Percentiles rank a stretch among this genome's conserved stretches.
phyloP scores from a whole-genome alignment of 345 rosid genomes.

The Syzygium grande region DNA sequence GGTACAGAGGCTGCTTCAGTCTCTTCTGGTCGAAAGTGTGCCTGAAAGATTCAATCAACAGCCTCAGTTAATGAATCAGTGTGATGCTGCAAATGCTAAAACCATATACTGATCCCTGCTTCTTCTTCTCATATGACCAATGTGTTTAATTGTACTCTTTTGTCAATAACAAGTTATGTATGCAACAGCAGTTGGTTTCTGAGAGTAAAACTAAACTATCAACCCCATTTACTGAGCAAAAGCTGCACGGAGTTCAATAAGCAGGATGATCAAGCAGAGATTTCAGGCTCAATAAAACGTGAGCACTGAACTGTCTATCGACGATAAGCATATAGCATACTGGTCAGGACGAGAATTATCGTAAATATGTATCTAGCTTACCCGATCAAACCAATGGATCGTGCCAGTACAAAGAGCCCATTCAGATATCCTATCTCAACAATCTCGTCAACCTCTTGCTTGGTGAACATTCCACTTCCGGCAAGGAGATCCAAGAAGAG shows the following conservation, averaged over 20 bases:
- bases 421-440: conserved; percentile 82
- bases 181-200: not conserved
- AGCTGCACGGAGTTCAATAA: not conserved
- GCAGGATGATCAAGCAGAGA: not conserved
- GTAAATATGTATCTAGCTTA: conserved; percentile 9
- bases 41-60: conserved; percentile 22
- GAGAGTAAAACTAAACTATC: not conserved
- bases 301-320: not conserved
- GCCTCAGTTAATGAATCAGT: not conserved
- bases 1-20: conserved; percentile 89
- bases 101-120: not conserved
- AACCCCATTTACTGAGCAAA: not conserved
- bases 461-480: conserved; percentile 86
- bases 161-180: not conserved
- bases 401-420: conserved; percentile 92
- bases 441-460: conserved; percentile 89
- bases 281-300: not conserved
- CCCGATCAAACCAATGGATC: conserved; percentile 90
- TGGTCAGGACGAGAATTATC: not conserved
- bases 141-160: not conserved
- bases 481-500: conserved; percentile 96
- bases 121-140: not conserved
- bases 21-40: conserved; percentile 97
- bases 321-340: not conserved
- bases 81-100: not conserved